Conservation (phyloP, 208 protist genomes). For the Leishmania turanica region DNA sequence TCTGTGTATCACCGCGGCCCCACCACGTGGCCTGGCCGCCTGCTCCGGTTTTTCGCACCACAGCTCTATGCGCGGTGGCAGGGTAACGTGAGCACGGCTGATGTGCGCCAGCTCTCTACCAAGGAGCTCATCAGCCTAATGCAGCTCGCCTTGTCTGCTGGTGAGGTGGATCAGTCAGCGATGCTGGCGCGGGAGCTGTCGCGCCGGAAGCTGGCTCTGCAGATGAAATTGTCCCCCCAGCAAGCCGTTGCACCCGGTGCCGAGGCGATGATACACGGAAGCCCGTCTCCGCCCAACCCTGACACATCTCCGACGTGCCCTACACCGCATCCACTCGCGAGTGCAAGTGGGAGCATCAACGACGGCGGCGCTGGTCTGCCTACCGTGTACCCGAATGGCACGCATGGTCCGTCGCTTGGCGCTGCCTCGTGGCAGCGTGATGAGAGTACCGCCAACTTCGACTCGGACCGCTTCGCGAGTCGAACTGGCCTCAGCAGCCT, state of each 20-base stretch:
- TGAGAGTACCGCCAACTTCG: background rate
- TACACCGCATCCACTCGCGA: background rate
- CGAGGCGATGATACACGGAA: background rate
- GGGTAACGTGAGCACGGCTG: slow-evolving; percentile 17
- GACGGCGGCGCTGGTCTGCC: background rate
- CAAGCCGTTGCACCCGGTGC: background rate
- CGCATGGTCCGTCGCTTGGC: background rate
- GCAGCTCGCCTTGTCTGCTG: slow-evolving; percentile 70
- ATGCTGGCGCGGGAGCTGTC: slow-evolving; percentile 75
- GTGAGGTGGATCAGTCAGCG: slow-evolving; percentile 57
- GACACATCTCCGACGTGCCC: background rate
- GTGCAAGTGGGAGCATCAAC: background rate
- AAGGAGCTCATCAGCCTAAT: slow-evolving; percentile 71
- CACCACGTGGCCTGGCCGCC: slow-evolving; percentile 11
- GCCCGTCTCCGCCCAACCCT: background rate
- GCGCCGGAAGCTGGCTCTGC: slow-evolving; percentile 39
- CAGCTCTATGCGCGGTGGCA: slow-evolving; percentile 42
- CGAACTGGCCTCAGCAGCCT: background rate
- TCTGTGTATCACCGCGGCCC: slow-evolving; percentile 21
- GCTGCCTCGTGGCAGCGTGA: background rate
- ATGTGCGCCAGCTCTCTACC: slow-evolving; percentile 33
- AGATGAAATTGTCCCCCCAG: slow-evolving; percentile 17
- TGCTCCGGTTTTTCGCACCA: slow-evolving; percentile 41
- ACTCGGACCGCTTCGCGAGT: background rate
- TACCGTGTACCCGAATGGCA: background rate